phyloP scores from a whole-genome alignment of 192 early-diverging fungal species.

The Coemansia sp. region DNA sequence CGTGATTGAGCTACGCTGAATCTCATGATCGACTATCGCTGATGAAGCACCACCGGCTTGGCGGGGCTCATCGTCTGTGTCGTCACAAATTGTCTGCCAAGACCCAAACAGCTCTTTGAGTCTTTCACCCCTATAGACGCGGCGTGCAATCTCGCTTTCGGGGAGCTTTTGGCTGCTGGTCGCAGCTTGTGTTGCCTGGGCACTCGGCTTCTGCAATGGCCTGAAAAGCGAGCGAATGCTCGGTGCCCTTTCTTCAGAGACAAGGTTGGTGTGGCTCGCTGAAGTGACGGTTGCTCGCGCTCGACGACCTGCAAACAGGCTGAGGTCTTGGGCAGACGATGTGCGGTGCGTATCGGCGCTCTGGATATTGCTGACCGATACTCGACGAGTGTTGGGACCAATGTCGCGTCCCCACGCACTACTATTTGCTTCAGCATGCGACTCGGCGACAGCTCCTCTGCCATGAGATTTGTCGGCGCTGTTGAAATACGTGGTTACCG shows the following conservation, averaged over 20 bases:
- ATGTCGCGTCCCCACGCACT: neutral
- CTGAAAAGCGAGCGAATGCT: conserved; percentile 46
- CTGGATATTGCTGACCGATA: conserved; percentile 3
- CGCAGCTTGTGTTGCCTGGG: conserved; percentile 4
- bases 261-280: conserved; percentile 13
- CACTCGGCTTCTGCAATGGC: conserved; percentile 10
- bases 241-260: conserved; percentile 12
- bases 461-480: neutral
- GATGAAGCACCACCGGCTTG: neutral
- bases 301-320: conserved; percentile 5
- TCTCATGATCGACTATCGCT: conserved; percentile 5
- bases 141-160: conserved; percentile 28
- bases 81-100: conserved; percentile 19
- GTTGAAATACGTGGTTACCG: neutral
- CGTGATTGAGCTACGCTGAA: conserved; percentile 24
- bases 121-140: conserved; percentile 40
- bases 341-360: neutral
- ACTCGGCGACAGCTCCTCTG: neutral
- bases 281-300: conserved; percentile 15
- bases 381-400: neutral
- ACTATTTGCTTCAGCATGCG: neutral
- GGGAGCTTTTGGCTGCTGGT: conserved; percentile 1
- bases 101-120: conserved; percentile 45
- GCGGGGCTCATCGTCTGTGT: neutral
- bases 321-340: conserved; percentile 3